Evolutionary conservation across 2,329 filamentous ascomycete genomes (phyloP), one percentile per base, ranked within the genome.

Genomic region (Arthrobotrys pseudoclavata): DNA sequence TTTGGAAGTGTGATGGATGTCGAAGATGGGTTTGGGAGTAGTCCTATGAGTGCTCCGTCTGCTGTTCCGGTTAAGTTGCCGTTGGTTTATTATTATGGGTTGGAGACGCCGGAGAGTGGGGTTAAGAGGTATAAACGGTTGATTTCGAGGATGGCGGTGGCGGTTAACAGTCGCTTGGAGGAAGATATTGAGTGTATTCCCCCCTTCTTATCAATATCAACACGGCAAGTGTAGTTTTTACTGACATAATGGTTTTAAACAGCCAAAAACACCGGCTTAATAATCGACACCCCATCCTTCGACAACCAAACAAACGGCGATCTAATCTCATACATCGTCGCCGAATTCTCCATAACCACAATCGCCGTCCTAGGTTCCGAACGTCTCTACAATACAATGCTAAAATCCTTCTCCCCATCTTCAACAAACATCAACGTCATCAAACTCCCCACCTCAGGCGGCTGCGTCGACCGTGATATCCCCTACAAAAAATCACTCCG

Each of bases 51-150:
- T 80, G 96, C 95, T 0, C 94, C 96, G 0, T 96, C 91, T 80
- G 89, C 90, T 0, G 90, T 97, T 18, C 94, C 95, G 0, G 93
- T 97, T 64, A 98, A 97, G 86, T 87, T 97, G 81, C 96, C 96
- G 4, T 85, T 99, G 67, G 93, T 95, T 29, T 97, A 97, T 83
- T 93, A 94, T 84, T 97, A 92, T 83, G 95, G 96, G 15, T 86
- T 91, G 79, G 87, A 89, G 64, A 89, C 87, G 79, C 88, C 93
- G 0, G 91, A 93, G 80, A 91, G 93, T 61, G 91, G 93, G 77
- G 86, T 88, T 0, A 87, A 86, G 37, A 85, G 95, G 50, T 98
- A 92, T 85, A 91, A 89, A 82, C 88, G 90, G 12, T 85, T 97
- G 77, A 86, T 92, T 24, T 92, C 91, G 53, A 88, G 91, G 79